Percentiles rank a stretch among this genome's conserved stretches.
Evolutionary conservation across 2,329 filamentous ascomycete genomes (phyloP).

Genomic region (Fusarium lateritium): DNA sequence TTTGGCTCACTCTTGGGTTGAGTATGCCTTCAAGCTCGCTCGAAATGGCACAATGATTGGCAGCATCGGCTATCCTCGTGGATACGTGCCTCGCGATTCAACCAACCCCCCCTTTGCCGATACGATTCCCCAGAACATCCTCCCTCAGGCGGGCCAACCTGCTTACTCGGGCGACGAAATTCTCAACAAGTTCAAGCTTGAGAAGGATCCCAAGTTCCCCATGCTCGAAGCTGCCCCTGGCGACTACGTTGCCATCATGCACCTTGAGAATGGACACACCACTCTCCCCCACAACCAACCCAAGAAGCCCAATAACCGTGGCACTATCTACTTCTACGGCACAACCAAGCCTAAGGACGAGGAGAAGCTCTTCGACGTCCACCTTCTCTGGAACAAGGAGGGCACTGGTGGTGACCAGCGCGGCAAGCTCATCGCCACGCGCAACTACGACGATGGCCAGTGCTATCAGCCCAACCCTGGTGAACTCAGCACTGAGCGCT

Average conservation of each 20-base stretch:
- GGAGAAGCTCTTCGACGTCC: constrained; percentile 73
- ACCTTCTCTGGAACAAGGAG: constrained; percentile 82
- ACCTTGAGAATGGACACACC: constrained; percentile 84
- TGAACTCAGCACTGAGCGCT: constrained; percentile 71
- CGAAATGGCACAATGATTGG: constrained; percentile 81
- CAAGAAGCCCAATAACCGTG: constrained; percentile 75
- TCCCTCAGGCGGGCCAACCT: constrained; percentile 74
- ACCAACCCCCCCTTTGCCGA: constrained; percentile 69
- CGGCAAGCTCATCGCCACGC: constrained; percentile 81
- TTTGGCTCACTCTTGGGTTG: constrained; percentile 84
- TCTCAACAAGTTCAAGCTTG: constrained; percentile 56
- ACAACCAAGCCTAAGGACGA: constrained; percentile 70
- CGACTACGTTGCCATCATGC: constrained; percentile 76
- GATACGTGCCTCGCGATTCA: constrained; percentile 71
- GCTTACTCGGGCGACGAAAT: constrained; percentile 74
- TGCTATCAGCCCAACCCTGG: constrained; percentile 85
- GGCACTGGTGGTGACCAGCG: constrained; percentile 86
- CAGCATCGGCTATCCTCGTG: constrained; percentile 80
- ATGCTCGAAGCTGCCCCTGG: constrained; percentile 73
- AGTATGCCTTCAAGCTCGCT: constrained; percentile 79
- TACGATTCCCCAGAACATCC: constrained; percentile 70
- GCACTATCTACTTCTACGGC: constrained; percentile 82
- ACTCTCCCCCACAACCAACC: constrained; percentile 69
- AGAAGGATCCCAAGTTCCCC: constrained; percentile 67
- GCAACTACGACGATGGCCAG: constrained; percentile 90